Base-by-base conservation (phyloP, 139 green algal species). In the Asterochloris erici region DNA sequence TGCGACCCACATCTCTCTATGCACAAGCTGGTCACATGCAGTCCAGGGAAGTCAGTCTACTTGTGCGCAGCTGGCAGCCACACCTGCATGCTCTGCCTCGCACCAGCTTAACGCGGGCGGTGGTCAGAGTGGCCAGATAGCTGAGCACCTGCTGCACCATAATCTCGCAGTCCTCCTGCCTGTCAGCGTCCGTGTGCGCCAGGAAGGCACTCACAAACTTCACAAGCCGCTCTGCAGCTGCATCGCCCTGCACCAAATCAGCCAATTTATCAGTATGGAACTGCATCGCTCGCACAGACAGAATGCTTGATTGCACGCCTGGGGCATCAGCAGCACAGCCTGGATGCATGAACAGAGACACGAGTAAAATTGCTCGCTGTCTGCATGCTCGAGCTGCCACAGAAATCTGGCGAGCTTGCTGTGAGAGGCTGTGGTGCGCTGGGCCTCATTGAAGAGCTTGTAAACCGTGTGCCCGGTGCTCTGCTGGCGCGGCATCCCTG, bases 101-200 rank as follows among this genome's bases (percentile, higher is more conserved):
- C 14, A 74, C 26, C 6, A 26, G 27, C 63, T 81, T 81, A 63
- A 74, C 77, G 1, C 15, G 61, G 47, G 27, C 77, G 62, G 77
- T 74, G 63, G 54, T 63, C 63, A 73, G 19, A 14, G 10, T 62
- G 28, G 61, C 19, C 27, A 81, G 28, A n/a, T 28, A 14, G n/a
- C 26, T 73, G 14, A 81, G 77, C 77, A 81, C n/a, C 63, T 74
- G 61, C 27, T 81, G 61, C 47, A 64, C 63, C 27, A 81, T 74
- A 15, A 11, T 64, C 15, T 81, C 77, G 24, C 77, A 81, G 24
- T 74, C 77, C 15, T 38, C 63, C 27, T 81, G 61, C 24, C 63
- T 73, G 26, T 15, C 27, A 26, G 26, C 61, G 24, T 73, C 63
- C 11, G 61, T 71, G 9, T 63, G n/a, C 27, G 63, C 26, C 16